Evolutionary conservation across 176 grass and related monocot genomes (phyloP).

Genomic region (Eleusine coracana): DNA sequence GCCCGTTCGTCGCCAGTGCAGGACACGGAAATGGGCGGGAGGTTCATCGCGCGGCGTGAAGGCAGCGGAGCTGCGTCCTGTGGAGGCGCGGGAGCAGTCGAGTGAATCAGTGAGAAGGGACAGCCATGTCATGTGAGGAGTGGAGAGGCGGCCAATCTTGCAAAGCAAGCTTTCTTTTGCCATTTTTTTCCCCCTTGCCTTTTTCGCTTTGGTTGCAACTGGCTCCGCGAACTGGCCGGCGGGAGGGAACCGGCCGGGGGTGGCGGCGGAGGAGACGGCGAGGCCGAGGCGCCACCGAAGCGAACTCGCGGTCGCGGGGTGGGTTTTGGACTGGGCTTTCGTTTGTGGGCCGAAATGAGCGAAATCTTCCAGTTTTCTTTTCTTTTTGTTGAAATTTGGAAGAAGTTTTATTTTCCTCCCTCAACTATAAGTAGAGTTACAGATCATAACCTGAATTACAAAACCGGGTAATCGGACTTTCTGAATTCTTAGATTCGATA

Average conservation of each 20-base stretch:
- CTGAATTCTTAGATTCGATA: too few relatives aligned
- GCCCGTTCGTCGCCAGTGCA: not conserved
- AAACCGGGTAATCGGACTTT: too few relatives aligned
- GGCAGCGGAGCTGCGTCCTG: not conserved
- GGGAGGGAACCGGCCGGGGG: not conserved
- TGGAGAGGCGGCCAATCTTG: slow-evolving; percentile 19
- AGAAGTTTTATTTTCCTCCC: too few relatives aligned
- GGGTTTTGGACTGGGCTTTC: not conserved
- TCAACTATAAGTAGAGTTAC: too few relatives aligned
- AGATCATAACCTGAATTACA: too few relatives aligned
- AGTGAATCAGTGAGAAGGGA: slow-evolving; percentile 20
- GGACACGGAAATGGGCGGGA: slow-evolving; percentile 2
- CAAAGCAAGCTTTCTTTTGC: slow-evolving; percentile 31
- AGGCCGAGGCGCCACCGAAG: not conserved
- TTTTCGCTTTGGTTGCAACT: not conserved
- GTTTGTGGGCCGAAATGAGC: not conserved
- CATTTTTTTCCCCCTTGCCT: not conserved
- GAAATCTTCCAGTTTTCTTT: not conserved
- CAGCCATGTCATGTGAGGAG: slow-evolving; percentile 4
- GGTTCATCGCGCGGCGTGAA: not conserved
- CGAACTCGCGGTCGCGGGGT: not conserved
- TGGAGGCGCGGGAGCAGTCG: not conserved
- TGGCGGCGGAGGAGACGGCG: not conserved
- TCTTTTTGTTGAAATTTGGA: too few relatives aligned
- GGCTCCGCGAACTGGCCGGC: not conserved